Conservation (phyloP, 768 basidiomycete genomes). For the Leucocoprinus birnbaumii region DNA sequence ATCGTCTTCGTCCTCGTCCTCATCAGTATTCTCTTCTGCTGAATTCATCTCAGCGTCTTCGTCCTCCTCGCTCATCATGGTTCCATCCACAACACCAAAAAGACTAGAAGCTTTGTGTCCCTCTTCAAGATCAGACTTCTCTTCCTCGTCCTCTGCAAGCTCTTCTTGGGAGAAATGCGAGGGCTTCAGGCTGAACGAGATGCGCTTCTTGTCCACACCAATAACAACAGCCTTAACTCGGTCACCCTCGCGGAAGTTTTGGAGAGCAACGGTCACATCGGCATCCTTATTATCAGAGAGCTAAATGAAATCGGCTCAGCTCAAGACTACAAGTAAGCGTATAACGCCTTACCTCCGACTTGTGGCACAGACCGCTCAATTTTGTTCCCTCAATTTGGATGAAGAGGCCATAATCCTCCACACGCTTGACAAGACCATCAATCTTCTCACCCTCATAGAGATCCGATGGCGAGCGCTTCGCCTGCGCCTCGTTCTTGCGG, state of each 20-base stretch:
- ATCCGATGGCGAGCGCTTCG: slow-evolving; percentile 39
- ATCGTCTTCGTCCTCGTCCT: slow-evolving; percentile 32
- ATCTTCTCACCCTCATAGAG: slow-evolving; percentile 81
- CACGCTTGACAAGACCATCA: slow-evolving; percentile 70
- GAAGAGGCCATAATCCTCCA: slow-evolving; percentile 92
- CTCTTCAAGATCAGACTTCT: slow-evolving; percentile 24
- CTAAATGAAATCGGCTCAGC: slow-evolving; percentile 33
- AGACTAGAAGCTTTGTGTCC: slow-evolving; percentile 19
- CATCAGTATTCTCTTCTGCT: neutral
- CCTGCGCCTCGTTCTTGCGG: slow-evolving; percentile 23
- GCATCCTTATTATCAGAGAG: slow-evolving; percentile 86
- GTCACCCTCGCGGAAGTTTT: slow-evolving; percentile 84
- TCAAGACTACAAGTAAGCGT: slow-evolving; percentile 2
- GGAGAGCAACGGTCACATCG: slow-evolving; percentile 74
- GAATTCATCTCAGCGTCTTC: slow-evolving; percentile 12
- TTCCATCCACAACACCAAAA: slow-evolving; percentile 18
- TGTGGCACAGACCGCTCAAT: slow-evolving; percentile 90
- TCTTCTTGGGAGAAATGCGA: slow-evolving; percentile 79
- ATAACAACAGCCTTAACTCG: slow-evolving; percentile 77
- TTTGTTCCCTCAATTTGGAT: slow-evolving; percentile 84
- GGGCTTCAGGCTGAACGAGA: slow-evolving; percentile 86
- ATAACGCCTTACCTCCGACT: slow-evolving; percentile 67
- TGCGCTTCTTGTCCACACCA: slow-evolving; percentile 71
- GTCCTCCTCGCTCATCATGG: slow-evolving; percentile 15
- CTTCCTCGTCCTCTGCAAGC: slow-evolving; percentile 33